Evolutionary conservation across 495 filamentous ascomycete genomes (phyloP).

Genomic region (Alectoria sarmentosa): DNA sequence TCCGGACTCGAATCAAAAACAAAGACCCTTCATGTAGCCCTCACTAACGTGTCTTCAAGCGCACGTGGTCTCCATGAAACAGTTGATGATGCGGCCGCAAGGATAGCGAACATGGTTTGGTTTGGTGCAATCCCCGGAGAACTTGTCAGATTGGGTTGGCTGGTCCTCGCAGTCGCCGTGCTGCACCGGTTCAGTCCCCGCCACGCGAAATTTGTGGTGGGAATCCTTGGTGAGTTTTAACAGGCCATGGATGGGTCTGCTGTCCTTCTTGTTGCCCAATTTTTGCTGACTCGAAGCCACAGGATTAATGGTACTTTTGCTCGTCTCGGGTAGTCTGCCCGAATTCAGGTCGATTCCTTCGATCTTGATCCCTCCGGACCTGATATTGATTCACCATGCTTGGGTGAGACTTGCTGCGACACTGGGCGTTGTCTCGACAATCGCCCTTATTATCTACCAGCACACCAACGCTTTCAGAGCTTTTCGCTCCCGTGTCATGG

Average conservation of each 20-base stretch:
- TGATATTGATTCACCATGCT: slow-evolving; percentile 2
- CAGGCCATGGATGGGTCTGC: neutral
- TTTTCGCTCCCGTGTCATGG: neutral
- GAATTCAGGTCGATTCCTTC: neutral
- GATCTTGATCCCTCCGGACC: too few species aligned
- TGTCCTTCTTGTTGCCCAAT: too few species aligned
- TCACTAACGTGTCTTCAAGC: slow-evolving; percentile 34
- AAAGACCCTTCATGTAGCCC: slow-evolving; percentile 31
- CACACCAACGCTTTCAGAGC: neutral
- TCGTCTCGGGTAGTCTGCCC: neutral
- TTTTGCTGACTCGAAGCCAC: neutral
- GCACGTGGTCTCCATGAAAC: slow-evolving; percentile 37
- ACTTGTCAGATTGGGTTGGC: slow-evolving; percentile 11
- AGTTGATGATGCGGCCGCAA: slow-evolving; percentile 37
- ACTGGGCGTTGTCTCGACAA: neutral
- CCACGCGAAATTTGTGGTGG: neutral
- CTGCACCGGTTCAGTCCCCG: neutral
- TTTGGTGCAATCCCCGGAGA: slow-evolving; percentile 17
- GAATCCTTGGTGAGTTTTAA: neutral
- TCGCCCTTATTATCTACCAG: slow-evolving; percentile 1
- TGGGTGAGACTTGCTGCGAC: neutral
- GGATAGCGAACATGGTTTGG: slow-evolving; percentile 30
- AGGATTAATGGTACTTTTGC: neutral
- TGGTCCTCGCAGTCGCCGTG: slow-evolving; percentile 1
- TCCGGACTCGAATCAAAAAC: slow-evolving; percentile 34